Percentiles rank a stretch among this genome's conserved stretches.
These are phyloP conservation scores for Trichosporon inkin DNA, from an alignment of 1,284 basidiomycete species.

Conservation along the genomic window DNA sequence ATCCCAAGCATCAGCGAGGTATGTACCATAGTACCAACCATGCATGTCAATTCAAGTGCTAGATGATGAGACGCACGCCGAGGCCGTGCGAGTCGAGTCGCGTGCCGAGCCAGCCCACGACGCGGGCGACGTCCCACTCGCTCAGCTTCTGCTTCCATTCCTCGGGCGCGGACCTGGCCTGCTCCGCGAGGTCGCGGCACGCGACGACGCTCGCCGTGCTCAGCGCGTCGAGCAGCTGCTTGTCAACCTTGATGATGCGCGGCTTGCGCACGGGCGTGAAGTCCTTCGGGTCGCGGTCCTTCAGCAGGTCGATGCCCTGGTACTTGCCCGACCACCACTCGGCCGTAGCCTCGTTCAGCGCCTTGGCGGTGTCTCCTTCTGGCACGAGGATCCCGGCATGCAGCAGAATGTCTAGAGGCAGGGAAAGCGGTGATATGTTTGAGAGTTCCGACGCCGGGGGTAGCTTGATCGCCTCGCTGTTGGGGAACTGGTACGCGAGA, in stretches of 20 bases:
- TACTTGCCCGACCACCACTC: constrained; percentile 20
- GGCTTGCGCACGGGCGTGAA: constrained; percentile 10
- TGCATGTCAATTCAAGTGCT: not conserved
- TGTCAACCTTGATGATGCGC: constrained; percentile 9
- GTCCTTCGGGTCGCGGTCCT: constrained; percentile 2
- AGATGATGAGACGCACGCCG: constrained; percentile 14
- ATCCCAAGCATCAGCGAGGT: not conserved
- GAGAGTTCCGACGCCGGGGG: constrained; percentile 21
- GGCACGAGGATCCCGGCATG: constrained; percentile 24
- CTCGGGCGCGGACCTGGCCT: not conserved
- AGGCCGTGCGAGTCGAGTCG: constrained; percentile 13
- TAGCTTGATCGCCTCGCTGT: constrained; percentile 13
- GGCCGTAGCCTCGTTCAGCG: constrained; percentile 11
- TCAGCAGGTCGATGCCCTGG: constrained; percentile 10
- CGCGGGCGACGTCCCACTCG: constrained; percentile 14
- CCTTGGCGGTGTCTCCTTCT: not conserved
- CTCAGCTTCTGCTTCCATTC: constrained; percentile 13
- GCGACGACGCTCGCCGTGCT: constrained; percentile 16
- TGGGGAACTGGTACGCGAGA: constrained; percentile 24
- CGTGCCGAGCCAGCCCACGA: constrained; percentile 11
- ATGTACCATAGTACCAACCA: not conserved
- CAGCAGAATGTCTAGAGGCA: constrained; percentile 26
- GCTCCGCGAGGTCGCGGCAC: constrained; percentile 17
- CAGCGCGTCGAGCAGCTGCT: constrained; percentile 10
- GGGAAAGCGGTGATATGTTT: constrained; percentile 30